Evolutionary conservation across 2,329 filamentous ascomycete genomes (phyloP).

Genomic region (Fusarium robinianum): DNA sequence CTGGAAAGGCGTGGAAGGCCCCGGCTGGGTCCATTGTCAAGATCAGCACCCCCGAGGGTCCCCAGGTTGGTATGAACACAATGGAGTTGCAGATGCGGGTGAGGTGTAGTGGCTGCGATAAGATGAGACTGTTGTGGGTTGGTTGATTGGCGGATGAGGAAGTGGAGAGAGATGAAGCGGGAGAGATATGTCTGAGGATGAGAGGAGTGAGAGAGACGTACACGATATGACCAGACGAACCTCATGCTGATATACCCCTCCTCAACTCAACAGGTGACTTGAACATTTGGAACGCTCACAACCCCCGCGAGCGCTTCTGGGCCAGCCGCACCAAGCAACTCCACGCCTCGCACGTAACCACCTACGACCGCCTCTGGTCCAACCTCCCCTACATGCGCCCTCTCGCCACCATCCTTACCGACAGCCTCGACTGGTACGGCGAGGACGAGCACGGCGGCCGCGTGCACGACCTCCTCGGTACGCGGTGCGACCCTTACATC

Average conservation of each 20-base stretch:
- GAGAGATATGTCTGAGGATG: too few relatives aligned
- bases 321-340: conserved; percentile 78
- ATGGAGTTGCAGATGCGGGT: background rate
- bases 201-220: background rate
- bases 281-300: conserved; percentile 78
- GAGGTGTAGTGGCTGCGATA: too few relatives aligned
- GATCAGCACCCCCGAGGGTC: conserved; percentile 75
- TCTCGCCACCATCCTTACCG: conserved; percentile 69
- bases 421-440: conserved; percentile 67
- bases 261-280: conserved; percentile 62
- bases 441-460: conserved; percentile 65
- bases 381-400: conserved; percentile 77
- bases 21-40: conserved; percentile 70
- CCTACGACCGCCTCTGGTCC: conserved; percentile 77
- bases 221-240: background rate
- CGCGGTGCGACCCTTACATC: conserved; percentile 84
- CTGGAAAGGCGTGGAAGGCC: conserved; percentile 73
- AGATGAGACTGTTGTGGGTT: background rate
- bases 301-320: conserved; percentile 83
- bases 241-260: conserved; percentile 1
- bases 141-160: background rate
- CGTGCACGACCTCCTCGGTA: conserved; percentile 80
- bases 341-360: conserved; percentile 73
- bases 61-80: conserved; percentile 66
- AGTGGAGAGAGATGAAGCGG: background rate